These are phyloP conservation scores for Beauveria sp. DNA, from an alignment of 2,329 filamentous ascomycete genomes.

Conservation along the genomic window DNA sequence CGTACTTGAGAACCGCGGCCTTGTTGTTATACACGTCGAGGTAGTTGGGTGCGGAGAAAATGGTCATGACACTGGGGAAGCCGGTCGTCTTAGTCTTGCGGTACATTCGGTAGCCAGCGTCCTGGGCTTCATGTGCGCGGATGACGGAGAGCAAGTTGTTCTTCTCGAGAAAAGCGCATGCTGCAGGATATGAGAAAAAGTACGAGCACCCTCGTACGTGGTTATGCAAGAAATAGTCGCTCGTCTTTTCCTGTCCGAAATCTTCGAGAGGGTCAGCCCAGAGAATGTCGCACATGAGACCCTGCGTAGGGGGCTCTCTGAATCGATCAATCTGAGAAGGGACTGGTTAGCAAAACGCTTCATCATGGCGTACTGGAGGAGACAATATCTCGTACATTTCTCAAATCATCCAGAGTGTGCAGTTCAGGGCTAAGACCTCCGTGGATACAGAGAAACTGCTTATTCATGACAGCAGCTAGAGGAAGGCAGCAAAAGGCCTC, in stretches of 20 bases:
- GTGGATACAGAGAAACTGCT: conserved; percentile 98
- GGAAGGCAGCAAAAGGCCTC: conserved; percentile 94
- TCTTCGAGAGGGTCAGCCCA: conserved; percentile 98
- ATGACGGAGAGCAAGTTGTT: conserved; percentile 97
- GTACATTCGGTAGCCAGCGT: conserved; percentile 98
- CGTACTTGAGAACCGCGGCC: conserved; percentile 95
- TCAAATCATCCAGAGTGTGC: conserved; percentile 90
- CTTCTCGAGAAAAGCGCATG: conserved; percentile 96
- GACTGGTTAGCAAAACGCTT: conserved; percentile 14
- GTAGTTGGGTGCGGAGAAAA: conserved; percentile 98
- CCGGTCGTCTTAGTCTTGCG: conserved; percentile 96
- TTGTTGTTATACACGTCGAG: conserved; percentile 99
- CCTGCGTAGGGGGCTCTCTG: conserved; percentile 92
- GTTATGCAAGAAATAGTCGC: conserved; percentile 96
- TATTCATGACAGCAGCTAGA: conserved; percentile 97
- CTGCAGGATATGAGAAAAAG: conserved; percentile 97
- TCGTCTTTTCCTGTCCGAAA: conserved; percentile 97
- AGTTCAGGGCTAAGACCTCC: conserved; percentile 92
- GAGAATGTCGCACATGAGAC: conserved; percentile 97
- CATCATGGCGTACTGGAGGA: background rate
- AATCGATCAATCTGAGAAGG: conserved; percentile 74
- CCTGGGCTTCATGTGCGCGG: conserved; percentile 94
- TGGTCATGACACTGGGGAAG: conserved; percentile 99
- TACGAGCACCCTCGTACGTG: conserved; percentile 97
- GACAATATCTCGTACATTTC: conserved; percentile 53